Percentiles rank a stretch among this genome's conserved stretches.
Evolutionary conservation across 1,139 yeast species (phyloP).

Genomic region (Sugiyamaella xylanicola): DNA sequence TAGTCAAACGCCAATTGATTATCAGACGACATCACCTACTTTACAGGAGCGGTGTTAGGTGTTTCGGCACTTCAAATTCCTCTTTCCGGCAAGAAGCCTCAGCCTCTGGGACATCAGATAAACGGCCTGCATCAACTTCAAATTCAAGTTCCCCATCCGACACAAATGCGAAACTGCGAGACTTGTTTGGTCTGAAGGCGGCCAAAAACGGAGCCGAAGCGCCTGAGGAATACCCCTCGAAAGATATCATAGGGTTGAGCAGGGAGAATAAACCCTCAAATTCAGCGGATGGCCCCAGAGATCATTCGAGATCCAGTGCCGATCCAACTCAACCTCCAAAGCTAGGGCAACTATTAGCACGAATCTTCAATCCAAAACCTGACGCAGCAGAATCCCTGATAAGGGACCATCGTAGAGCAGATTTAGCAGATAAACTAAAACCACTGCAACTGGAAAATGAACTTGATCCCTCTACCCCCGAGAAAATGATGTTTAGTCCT

Average conservation of each 20-base stretch:
- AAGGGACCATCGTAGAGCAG: slow-evolving; percentile 11
- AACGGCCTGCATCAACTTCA: not conserved
- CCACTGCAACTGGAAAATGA: slow-evolving; percentile 2
- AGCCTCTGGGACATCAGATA: not conserved
- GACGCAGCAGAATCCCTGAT: slow-evolving; percentile 13
- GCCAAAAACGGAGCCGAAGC: no score
- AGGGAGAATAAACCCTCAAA: no score
- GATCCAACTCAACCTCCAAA: slow-evolving; percentile 2
- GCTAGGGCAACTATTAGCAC: slow-evolving; percentile 16
- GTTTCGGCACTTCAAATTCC: not conserved
- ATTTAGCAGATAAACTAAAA: slow-evolving; percentile 1
- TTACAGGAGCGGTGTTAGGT: not conserved
- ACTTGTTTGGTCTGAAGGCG: slow-evolving; percentile 10
- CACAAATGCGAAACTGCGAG: slow-evolving; percentile 2
- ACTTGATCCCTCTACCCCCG: not conserved
- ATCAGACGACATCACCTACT: not conserved
- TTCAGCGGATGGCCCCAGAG: no score
- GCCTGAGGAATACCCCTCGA: no score
- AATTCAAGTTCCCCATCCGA: not conserved
- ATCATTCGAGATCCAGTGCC: not conserved
- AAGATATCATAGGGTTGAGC: no score
- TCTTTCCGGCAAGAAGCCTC: not conserved
- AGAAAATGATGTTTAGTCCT: not conserved
- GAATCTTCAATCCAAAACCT: slow-evolving; percentile 19
- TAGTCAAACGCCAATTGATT: not conserved